phyloP scores from a whole-genome alignment of 2,329 filamentous ascomycete genomes.

The Colletotrichum echinochloae region DNA sequence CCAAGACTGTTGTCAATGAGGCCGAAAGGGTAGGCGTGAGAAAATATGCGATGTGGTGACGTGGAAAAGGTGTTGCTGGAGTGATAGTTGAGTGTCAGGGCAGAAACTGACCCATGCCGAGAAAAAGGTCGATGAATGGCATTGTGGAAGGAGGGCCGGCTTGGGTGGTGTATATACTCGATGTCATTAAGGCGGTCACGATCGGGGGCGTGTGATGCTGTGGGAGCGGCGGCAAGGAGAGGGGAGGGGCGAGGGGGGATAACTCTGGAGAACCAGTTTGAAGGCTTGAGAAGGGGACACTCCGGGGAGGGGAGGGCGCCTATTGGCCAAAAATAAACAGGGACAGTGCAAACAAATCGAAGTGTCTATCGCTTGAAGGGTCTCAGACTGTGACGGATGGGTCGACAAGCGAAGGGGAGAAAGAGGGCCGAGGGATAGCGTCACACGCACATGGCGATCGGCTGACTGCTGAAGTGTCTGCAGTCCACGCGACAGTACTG shows the following conservation, averaged over 20 bases:
- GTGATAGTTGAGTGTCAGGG: not conserved
- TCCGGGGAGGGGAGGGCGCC: not conserved
- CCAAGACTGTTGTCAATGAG: not conserved
- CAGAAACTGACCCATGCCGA: not conserved
- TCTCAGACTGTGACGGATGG: not conserved
- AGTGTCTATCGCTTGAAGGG: not conserved
- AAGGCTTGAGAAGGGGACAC: not conserved
- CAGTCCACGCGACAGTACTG: not conserved
- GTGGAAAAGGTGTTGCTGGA: not conserved
- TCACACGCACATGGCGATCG: constrained; percentile 16
- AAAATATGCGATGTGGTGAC: not conserved
- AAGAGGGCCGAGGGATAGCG: not conserved
- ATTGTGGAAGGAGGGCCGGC: not conserved
- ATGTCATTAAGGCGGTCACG: not conserved
- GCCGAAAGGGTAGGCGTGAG: not conserved
- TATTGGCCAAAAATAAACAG: not conserved
- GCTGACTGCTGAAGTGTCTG: constrained; percentile 11
- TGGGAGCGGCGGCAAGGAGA: not conserved
- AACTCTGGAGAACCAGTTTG: not conserved
- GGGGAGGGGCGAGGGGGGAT: not conserved
- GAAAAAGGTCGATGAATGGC: not conserved
- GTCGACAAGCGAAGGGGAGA: not conserved
- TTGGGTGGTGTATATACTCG: constrained; percentile 11
- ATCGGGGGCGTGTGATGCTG: not conserved
- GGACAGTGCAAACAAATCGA: not conserved